phyloP scores from a whole-genome alignment of 768 basidiomycete genomes.

The Hortiboletus campestris region DNA sequence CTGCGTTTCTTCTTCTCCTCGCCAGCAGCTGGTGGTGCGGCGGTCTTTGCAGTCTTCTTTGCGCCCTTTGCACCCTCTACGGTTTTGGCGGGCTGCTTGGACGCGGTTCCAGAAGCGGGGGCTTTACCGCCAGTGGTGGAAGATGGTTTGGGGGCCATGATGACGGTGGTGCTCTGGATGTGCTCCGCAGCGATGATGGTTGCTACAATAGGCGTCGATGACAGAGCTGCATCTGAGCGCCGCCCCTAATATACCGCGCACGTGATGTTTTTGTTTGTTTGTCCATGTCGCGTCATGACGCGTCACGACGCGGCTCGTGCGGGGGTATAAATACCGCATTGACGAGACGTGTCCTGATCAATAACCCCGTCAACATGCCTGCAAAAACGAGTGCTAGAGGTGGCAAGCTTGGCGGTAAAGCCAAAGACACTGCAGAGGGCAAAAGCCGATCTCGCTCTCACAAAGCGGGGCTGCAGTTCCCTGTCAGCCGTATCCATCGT shows the following conservation, averaged over 20 bases:
- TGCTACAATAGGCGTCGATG: constrained; percentile 21
- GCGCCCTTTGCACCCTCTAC: constrained; percentile 61
- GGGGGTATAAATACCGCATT: constrained; percentile 23
- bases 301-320: constrained; percentile 35
- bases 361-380: constrained; percentile 21
- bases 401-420: constrained; percentile 53
- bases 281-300: constrained; percentile 36
- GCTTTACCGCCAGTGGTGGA: constrained; percentile 70
- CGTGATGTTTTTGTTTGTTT: constrained; percentile 35
- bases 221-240: constrained; percentile 1
- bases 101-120: constrained; percentile 53
- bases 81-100: constrained; percentile 64
- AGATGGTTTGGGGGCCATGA: constrained; percentile 60
- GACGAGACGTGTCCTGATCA: not conserved
- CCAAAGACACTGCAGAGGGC: constrained; percentile 37
- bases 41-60: constrained; percentile 68
- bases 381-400: constrained; percentile 28
- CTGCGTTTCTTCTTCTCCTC: constrained; percentile 87
- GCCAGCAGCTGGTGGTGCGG: constrained; percentile 54
- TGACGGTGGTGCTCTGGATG: not conserved
- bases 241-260: constrained; percentile 36
- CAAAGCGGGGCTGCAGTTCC: constrained; percentile 80
- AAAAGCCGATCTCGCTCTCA: constrained; percentile 71
- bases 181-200: not conserved
- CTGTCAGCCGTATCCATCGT: constrained; percentile 90